Evolutionary conservation across 2,329 filamentous ascomycete genomes (phyloP).

Genomic region (Fusarium pseudograminearum): DNA sequence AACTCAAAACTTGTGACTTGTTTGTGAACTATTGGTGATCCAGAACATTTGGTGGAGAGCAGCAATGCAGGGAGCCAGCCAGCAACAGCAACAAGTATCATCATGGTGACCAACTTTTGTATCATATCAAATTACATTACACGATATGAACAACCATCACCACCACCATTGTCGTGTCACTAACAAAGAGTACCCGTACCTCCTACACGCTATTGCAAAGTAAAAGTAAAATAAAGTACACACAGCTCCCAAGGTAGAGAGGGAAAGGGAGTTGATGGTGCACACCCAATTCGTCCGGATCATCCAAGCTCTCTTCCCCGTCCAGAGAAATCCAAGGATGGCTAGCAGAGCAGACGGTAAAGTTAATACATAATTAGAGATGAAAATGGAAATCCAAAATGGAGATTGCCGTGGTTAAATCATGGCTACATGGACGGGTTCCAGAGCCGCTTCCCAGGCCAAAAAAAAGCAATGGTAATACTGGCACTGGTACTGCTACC

Average conservation of each 20-base stretch:
- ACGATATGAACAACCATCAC: not conserved
- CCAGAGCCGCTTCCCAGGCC: constrained; percentile 6
- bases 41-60: constrained; percentile 12
- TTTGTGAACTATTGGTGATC: constrained; percentile 19
- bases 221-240: not conserved
- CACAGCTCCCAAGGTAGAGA: not conserved
- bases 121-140: constrained; percentile 23
- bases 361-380: constrained; percentile 32
- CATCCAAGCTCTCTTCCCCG: constrained; percentile 41
- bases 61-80: constrained; percentile 9
- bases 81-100: not conserved
- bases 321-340: constrained; percentile 9
- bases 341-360: not conserved
- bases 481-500: not conserved
- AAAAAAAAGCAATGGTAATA: constrained; percentile 2
- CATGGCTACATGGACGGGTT: constrained; percentile 31
- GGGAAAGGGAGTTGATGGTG: constrained; percentile 20
- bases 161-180: constrained; percentile 24
- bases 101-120: constrained; percentile 19
- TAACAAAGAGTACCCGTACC: not conserved
- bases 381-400: constrained; percentile 13
- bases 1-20: constrained; percentile 23
- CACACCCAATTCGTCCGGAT: constrained; percentile 49
- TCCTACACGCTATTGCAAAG: not conserved
- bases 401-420: constrained; percentile 29